Evolutionary conservation across 306 rosid species (phyloP).

Genomic region (Trifolium repens): DNA sequence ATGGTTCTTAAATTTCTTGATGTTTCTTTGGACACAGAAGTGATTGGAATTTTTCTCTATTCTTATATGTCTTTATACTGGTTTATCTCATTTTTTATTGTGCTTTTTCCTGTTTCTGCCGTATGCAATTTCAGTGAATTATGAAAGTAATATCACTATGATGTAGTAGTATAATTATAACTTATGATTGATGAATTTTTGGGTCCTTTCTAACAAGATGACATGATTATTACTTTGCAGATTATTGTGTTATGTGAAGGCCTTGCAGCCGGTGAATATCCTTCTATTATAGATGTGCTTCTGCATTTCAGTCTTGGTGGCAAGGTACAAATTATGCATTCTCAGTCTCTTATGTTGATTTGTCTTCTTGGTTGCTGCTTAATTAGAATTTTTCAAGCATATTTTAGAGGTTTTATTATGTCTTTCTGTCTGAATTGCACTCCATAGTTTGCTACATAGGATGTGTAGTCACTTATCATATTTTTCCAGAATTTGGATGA

Average conservation of each 20-base stretch:
- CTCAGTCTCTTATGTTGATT: too few species aligned
- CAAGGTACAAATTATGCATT: not conserved
- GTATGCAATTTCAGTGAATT: too few species aligned
- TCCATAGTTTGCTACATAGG: not conserved
- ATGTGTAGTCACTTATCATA: not conserved
- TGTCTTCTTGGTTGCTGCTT: too few species aligned
- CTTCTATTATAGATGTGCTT: not conserved
- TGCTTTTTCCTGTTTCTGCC: too few species aligned
- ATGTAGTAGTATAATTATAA: too few species aligned
- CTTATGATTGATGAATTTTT: not conserved
- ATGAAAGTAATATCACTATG: too few species aligned
- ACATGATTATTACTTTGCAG: not conserved
- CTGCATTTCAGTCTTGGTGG: not conserved
- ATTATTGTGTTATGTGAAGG: not conserved
- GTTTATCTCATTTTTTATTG: too few species aligned
- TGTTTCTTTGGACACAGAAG: too few species aligned
- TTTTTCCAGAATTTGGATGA: too few species aligned
- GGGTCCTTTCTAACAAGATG: not conserved
- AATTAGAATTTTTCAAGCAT: not conserved
- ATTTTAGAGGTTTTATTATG: not conserved
- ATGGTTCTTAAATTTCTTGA: too few species aligned
- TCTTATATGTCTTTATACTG: too few species aligned
- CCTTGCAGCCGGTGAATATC: not conserved
- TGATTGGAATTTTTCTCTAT: too few species aligned
- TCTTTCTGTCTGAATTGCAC: not conserved